Evolutionary conservation across 169 alveolate species (phyloP).

Genomic region (Cryptosporidium sp.): DNA sequence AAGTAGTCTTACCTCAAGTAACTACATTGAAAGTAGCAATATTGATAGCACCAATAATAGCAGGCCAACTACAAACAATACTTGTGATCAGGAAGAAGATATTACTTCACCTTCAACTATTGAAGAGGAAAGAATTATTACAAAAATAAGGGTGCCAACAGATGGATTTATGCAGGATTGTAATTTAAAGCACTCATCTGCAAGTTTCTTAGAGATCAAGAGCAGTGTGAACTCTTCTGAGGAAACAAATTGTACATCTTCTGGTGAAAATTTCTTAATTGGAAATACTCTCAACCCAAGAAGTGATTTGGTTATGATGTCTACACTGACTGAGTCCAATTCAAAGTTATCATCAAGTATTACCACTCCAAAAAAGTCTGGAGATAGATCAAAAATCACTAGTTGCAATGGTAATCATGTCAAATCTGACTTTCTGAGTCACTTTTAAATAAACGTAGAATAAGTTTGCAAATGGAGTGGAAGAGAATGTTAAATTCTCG

Average conservation of each 20-base stretch:
- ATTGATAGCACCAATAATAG: constrained; percentile 63
- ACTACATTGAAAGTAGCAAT: constrained; percentile 19
- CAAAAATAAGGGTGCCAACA: neutral
- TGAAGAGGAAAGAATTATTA: constrained; percentile 26
- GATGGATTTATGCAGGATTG: constrained; percentile 1
- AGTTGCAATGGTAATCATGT: neutral
- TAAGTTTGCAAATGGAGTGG: neutral
- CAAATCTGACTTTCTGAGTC: constrained; percentile 9
- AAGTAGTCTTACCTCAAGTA: constrained; percentile 55
- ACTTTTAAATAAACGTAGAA: neutral
- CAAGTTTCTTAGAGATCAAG: constrained; percentile 35
- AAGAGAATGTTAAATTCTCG: neutral
- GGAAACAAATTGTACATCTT: constrained; percentile 42
- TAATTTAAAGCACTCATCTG: neutral
- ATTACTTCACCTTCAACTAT: constrained; percentile 45
- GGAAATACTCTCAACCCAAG: neutral
- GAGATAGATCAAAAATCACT: neutral
- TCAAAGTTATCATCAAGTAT: constrained; percentile 18
- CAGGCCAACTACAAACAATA: constrained; percentile 73
- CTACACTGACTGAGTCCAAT: constrained; percentile 29
- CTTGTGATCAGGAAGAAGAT: constrained; percentile 71
- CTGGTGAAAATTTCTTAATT: constrained; percentile 28
- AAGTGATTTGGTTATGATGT: constrained; percentile 4
- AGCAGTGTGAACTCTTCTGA: constrained; percentile 56
- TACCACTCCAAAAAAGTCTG: constrained; percentile 21